These are phyloP conservation scores for Amesomyces nigricolor DNA, from an alignment of 2,329 filamentous ascomycete genomes.

Conservation along the genomic window DNA sequence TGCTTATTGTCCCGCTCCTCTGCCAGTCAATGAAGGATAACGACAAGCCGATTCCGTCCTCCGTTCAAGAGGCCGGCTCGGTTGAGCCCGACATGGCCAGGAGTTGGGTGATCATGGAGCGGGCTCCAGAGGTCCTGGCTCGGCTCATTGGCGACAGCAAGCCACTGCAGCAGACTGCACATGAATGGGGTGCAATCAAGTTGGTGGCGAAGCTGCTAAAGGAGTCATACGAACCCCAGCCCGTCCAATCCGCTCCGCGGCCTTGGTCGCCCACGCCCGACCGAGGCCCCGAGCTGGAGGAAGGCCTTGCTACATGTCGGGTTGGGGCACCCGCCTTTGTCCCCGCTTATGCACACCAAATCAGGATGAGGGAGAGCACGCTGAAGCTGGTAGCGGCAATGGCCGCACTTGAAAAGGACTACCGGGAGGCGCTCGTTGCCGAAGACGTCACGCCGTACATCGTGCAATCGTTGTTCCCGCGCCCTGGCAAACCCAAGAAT, in stretches of 20 bases:
- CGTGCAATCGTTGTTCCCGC: constrained; percentile 67
- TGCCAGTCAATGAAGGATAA: constrained; percentile 58
- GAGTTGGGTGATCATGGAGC: constrained; percentile 56
- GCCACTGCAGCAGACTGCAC: constrained; percentile 73
- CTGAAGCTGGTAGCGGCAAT: constrained; percentile 78
- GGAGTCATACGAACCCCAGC: constrained; percentile 44
- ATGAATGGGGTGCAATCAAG: constrained; percentile 54
- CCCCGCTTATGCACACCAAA: constrained; percentile 58
- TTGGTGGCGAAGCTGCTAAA: constrained; percentile 45
- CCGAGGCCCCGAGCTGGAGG: constrained; percentile 12
- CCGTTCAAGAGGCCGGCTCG: constrained; percentile 30
- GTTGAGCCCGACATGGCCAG: constrained; percentile 36
- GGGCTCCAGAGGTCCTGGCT: constrained; percentile 69
- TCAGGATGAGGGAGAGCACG: constrained; percentile 69
- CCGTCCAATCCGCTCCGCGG: constrained; percentile 28
- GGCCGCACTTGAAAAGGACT: constrained; percentile 73
- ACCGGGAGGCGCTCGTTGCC: constrained; percentile 75
- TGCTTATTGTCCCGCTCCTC: constrained; percentile 65
- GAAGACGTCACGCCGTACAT: constrained; percentile 76
- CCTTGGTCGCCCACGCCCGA: constrained; percentile 35
- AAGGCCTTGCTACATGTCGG: constrained; percentile 34
- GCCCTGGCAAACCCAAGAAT: constrained; percentile 46
- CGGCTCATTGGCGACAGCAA: constrained; percentile 73
- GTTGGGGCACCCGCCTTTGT: constrained; percentile 59
- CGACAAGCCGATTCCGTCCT: constrained; percentile 28